A percentile compares a stretch with the other conserved stretches of the same genome.
Evolutionary conservation across 192 early-diverging fungal genomes (phyloP).

Genomic region (Coemansia sp.): DNA sequence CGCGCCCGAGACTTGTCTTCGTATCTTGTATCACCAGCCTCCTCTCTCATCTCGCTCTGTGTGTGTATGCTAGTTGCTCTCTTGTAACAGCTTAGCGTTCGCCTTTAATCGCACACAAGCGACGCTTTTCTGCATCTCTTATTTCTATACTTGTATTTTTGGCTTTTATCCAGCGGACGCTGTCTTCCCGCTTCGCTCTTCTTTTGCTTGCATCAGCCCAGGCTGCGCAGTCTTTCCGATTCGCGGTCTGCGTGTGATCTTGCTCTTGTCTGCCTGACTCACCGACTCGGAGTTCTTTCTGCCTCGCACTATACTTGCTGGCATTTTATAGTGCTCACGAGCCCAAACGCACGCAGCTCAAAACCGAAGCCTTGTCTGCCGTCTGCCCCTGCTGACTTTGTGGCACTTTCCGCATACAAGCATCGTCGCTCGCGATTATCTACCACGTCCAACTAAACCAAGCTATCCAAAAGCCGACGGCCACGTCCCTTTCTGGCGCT

Average conservation of each 20-base stretch:
- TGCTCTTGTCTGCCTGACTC: neutral
- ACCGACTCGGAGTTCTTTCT: neutral
- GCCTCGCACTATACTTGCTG: slow-evolving; percentile 35
- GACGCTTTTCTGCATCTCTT: slow-evolving; percentile 17
- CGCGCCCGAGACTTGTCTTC: slow-evolving; percentile 1
- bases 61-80: slow-evolving; percentile 16
- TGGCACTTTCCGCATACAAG: neutral
- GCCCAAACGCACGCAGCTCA: slow-evolving; percentile 1
- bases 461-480: neutral
- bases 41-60: slow-evolving; percentile 5
- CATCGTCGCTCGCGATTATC: neutral
- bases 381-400: neutral
- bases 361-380: neutral
- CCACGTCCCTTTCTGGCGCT: neutral
- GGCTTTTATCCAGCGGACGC: slow-evolving; percentile 1
- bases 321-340: neutral
- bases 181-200: neutral
- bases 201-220: neutral
- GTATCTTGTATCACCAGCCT: slow-evolving; percentile 13
- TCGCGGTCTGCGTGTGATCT: slow-evolving; percentile 16
- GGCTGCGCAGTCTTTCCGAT: slow-evolving; percentile 4
- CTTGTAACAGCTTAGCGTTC: neutral
- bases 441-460: neutral
- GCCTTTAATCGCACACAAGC: neutral
- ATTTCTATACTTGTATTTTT: slow-evolving; percentile 18